Evolutionary conservation across 768 basidiomycete genomes (phyloP), one percentile per base, ranked within the genome.

Genomic region (Boletus sp.): DNA sequence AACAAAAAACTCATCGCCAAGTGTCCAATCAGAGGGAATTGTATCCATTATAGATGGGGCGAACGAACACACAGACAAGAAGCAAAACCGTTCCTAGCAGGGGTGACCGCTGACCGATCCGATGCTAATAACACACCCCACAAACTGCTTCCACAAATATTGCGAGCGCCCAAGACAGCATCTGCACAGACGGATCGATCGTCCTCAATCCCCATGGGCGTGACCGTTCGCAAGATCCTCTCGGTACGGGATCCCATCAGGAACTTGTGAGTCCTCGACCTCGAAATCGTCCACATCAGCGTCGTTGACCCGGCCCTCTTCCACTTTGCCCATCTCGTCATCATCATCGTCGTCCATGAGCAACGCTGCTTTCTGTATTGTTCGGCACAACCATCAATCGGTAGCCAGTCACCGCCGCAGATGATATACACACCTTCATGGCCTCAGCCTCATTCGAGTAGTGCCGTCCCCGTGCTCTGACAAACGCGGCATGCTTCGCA

Each of bases 371-470:
- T 79, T 81, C 89, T 91, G 65, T 58, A 7, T 47, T 8, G 40
- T 44, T 61, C 54, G 54, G 39, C 59, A 54, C 25, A 25, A 6
- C 11, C 23, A 44, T 59, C 41, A 32, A 7, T 52, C 46, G 0
- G 30, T 25, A 29, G 2, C 27, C 3, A 0, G 15, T 15, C 46
- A 37, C 15, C 38, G 5, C 9, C 5, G 37, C 44, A 37, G 33
- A 13, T 29, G n/a, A 54, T 4, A 17, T 27, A 45, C 70, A 43
- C 70, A 87, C 90, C 83, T 93, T 93, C 92, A 94, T 93, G 17
- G 90, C 92, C 67, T 93, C 88, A 1, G 89, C 92, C 67, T 94
- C 92, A 47, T 93, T 93, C 6, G 90, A 92, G 62, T 93, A 93
- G 64, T 93, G 92, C 51, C 88, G 78, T 50, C 87, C 88, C 23